These are phyloP conservation scores for Ceratobasidium sp. DNA, from an alignment of 1,284 basidiomycete genomes.

Conservation along the genomic window DNA sequence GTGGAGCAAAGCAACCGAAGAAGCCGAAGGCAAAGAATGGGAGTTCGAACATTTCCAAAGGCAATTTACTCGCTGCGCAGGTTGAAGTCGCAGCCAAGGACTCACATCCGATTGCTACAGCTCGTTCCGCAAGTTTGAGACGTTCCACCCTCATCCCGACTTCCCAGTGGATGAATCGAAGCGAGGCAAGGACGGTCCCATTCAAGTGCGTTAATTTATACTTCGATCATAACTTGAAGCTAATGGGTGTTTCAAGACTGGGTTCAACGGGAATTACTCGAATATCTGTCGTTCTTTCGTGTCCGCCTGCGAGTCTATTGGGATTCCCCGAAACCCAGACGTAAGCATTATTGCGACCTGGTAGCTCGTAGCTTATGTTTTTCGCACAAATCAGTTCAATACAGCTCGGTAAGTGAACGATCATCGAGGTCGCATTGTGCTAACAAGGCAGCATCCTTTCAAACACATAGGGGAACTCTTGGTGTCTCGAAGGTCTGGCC, in stretches of 20 bases:
- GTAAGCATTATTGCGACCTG: neutral
- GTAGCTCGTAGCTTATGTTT: neutral
- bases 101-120: slow-evolving; percentile 53
- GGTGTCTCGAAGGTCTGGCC: slow-evolving; percentile 66
- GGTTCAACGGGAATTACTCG: slow-evolving; percentile 19
- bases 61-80: slow-evolving; percentile 52
- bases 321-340: slow-evolving; percentile 35
- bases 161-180: slow-evolving; percentile 31
- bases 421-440: no score
- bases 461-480: slow-evolving; percentile 57
- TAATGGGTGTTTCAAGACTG: slow-evolving; percentile 4
- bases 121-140: slow-evolving; percentile 72
- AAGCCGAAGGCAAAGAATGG: slow-evolving; percentile 67
- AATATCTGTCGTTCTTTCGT: slow-evolving; percentile 20
- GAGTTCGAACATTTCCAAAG: slow-evolving; percentile 65
- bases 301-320: slow-evolving; percentile 26
- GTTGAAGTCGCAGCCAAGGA: neutral
- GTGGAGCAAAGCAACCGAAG: slow-evolving; percentile 69
- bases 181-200: slow-evolving; percentile 15
- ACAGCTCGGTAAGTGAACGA: slow-evolving; percentile 51
- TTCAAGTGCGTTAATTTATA: slow-evolving; percentile 26
- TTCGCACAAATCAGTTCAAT: slow-evolving; percentile 58
- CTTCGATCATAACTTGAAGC: slow-evolving; percentile 21
- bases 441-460: slow-evolving; percentile 51
- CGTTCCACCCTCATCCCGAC: slow-evolving; percentile 32